Evolutionary conservation across 176 grass and related monocot genomes (phyloP).

Genomic region (Sorghum bicolor): DNA sequence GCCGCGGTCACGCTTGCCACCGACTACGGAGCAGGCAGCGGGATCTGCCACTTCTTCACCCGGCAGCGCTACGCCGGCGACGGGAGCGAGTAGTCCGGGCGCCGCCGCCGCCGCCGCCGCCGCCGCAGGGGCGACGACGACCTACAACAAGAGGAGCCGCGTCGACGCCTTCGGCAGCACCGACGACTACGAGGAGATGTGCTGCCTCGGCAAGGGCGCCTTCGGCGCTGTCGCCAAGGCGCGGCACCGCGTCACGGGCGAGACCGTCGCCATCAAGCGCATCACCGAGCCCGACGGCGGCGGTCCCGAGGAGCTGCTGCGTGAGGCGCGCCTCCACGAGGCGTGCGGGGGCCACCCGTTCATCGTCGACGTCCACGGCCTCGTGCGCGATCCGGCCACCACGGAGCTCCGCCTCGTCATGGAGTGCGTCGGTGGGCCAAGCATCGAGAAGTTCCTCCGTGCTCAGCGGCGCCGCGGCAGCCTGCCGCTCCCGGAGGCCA

Average conservation of each 20-base stretch:
- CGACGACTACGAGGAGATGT: constrained; percentile 2
- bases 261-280: constrained; percentile 34
- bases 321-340: neutral
- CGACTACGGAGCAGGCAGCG: neutral
- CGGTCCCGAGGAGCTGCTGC: neutral
- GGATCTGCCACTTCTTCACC: neutral
- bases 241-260: constrained; percentile 4
- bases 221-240: constrained; percentile 16
- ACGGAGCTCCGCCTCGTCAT: constrained; percentile 25
- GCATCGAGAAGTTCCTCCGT: neutral
- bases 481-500: constrained; percentile 1
- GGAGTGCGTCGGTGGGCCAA: constrained; percentile 34
- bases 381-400: constrained; percentile 10
- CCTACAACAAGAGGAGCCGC: neutral
- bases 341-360: constrained; percentile 4
- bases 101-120: no score
- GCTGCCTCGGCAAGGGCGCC: neutral
- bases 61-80: neutral
- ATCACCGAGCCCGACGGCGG: neutral
- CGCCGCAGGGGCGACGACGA: neutral
- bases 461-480: neutral
- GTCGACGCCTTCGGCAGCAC: neutral
- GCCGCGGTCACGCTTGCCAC: neutral
- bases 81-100: no score
- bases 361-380: constrained; percentile 26